Evolutionary conservation across 306 rosid genomes (phyloP), one percentile per base, ranked within the genome.

Genomic region (Chamaecrista fasciculata): DNA sequence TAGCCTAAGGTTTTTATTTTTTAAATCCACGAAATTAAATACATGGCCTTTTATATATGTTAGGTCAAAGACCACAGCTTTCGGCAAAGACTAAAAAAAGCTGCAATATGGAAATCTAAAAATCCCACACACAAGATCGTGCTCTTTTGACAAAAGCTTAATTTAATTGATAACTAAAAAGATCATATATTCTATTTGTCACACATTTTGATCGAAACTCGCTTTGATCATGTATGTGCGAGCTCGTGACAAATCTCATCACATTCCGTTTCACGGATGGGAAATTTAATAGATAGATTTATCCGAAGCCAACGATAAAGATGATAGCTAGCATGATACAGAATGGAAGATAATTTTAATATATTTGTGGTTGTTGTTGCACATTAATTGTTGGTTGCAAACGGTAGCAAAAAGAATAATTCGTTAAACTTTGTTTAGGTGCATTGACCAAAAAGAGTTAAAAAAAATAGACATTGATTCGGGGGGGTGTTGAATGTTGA

Each of bases 1-100:
- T 21, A 31, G 43, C n/a, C 62, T 28, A 31, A 3, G 63, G 43
- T 29, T 15, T 29, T 28, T n/a, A 37, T 33, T 5, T n/a, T n/a
- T n/a, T n/a, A n/a, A 56, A 56, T 56, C 5, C 21, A 28, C 28
- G 31, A 10, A 2, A 56, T 14, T 9, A 3, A 57, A n/a, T 29
- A 46, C 46, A 34, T 33, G 46, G 12, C 49, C 23, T 25, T 1
- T 48, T 8, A 44, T 1, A 39, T 8, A 44, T 52, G 37, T 55
- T 26, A 14, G 53, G 80, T 67, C 75, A 60, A 61, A 80, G 19
- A 74, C 34, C 20, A 59, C 62, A 70, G 65, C 85, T 72, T 81
- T 76, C 79, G 73, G 79, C 74, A 68, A 40, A 62, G 48, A 68
- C 19, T 19, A 56, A 56, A 28, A 60, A 67, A 71, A 72, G 76